These are phyloP conservation scores for Monosporascus ibericus DNA, from an alignment of 2,329 filamentous ascomycete species.

Conservation along the genomic window DNA sequence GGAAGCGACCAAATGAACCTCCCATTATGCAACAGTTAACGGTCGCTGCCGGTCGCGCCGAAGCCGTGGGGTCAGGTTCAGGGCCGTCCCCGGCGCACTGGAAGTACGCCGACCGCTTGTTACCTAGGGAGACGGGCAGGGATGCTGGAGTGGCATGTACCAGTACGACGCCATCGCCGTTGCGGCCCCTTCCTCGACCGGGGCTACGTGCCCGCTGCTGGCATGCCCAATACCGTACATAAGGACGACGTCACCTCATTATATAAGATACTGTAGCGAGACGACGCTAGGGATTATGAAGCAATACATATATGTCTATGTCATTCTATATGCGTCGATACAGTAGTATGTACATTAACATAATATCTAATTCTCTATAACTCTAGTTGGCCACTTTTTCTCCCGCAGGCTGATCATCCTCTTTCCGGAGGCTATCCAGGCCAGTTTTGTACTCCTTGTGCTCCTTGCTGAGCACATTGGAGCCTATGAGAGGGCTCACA, in stretches of 20 bases:
- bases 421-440: slow-evolving; percentile 33
- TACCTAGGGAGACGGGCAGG: slow-evolving; percentile 13
- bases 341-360: too few relatives aligned
- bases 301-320: too few relatives aligned
- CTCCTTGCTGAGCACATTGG: slow-evolving; percentile 45
- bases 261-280: too few relatives aligned
- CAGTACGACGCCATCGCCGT: slow-evolving; percentile 11
- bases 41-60: too few relatives aligned
- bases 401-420: slow-evolving; percentile 1
- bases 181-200: slow-evolving; percentile 23
- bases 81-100: slow-evolving; percentile 11
- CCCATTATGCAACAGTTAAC: too few relatives aligned
- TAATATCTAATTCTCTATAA: too few relatives aligned
- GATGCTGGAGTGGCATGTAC: slow-evolving; percentile 13
- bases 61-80: too few relatives aligned
- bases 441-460: slow-evolving; percentile 56
- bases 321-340: too few relatives aligned
- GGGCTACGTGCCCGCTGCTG: slow-evolving; percentile 22
- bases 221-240: neutral
- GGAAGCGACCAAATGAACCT: too few relatives aligned
- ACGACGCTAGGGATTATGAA: too few relatives aligned
- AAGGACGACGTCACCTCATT: too few relatives aligned
- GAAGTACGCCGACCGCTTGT: slow-evolving; percentile 19
- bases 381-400: neutral
- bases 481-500: slow-evolving; percentile 40